These are phyloP conservation scores for Phytophthora tubulina DNA, from an alignment of 352 stramenopile species.

Conservation along the genomic window DNA sequence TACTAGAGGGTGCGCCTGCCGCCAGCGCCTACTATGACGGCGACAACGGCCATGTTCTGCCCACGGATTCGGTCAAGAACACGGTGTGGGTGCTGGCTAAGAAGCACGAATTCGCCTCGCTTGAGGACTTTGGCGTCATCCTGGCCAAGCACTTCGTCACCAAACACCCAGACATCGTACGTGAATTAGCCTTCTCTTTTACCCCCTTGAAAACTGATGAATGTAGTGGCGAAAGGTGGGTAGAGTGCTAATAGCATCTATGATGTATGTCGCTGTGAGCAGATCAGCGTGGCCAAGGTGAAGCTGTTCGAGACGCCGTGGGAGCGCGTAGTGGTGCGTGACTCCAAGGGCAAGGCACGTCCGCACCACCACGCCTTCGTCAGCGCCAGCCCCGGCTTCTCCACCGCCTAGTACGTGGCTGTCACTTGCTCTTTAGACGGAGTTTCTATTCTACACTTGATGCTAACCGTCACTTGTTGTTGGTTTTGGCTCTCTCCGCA, in stretches of 20 bases:
- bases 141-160: slow-evolving; percentile 90
- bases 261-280: slow-evolving; percentile 1
- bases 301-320: slow-evolving; percentile 83
- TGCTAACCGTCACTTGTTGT: background rate
- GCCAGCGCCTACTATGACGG: slow-evolving; percentile 84
- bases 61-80: slow-evolving; percentile 93
- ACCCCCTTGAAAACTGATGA: no score
- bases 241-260: background rate
- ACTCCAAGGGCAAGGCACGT: slow-evolving; percentile 64
- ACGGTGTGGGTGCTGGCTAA: slow-evolving; percentile 91
- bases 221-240: no score
- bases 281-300: slow-evolving; percentile 81
- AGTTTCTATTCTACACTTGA: background rate
- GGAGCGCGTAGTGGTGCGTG: slow-evolving; percentile 62
- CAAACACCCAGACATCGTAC: slow-evolving; percentile 81
- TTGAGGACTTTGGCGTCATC: slow-evolving; percentile 90
- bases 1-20: slow-evolving; percentile 82
- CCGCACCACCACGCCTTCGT: slow-evolving; percentile 85
- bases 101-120: slow-evolving; percentile 87
- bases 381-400: slow-evolving; percentile 59
- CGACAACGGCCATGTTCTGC: slow-evolving; percentile 87
- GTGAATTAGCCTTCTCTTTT: background rate
- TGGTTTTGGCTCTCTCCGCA: slow-evolving; percentile 23
- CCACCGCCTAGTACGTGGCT: slow-evolving; percentile 69
- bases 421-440: background rate